A percentile compares a stretch with the other conserved stretches of the same genome.
phyloP scores from a whole-genome alignment of 2,329 filamentous ascomycete genomes.

The Xylariaceae sp. region DNA sequence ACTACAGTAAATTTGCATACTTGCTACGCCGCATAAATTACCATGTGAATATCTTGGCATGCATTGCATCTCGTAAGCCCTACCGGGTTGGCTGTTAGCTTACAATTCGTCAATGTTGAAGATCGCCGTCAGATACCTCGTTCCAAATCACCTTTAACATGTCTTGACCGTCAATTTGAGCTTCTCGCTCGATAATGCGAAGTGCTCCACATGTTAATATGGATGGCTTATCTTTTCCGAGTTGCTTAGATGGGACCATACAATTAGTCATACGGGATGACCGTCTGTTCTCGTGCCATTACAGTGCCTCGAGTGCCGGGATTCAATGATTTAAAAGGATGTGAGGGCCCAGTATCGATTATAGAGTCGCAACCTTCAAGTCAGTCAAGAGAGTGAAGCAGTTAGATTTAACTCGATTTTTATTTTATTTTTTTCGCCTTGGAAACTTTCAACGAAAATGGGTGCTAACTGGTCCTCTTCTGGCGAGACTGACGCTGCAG shows the following conservation, averaged over 20 bases:
- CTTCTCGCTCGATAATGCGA: background rate
- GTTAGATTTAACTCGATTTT: background rate
- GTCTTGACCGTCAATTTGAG: background rate
- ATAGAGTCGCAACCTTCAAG: background rate
- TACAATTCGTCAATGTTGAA: background rate
- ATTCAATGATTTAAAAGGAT: slow-evolving; percentile 11
- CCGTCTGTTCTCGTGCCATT: background rate
- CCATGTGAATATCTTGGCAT: background rate
- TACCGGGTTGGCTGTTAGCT: slow-evolving; percentile 1
- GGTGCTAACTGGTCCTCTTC: slow-evolving; percentile 21
- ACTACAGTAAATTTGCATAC: too few relatives aligned
- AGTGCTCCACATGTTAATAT: slow-evolving; percentile 7
- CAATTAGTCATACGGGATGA: slow-evolving; percentile 14
- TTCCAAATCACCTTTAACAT: background rate
- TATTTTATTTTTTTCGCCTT: background rate
- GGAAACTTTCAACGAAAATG: slow-evolving; percentile 12
- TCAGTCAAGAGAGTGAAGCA: background rate
- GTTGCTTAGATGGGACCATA: slow-evolving; percentile 1
- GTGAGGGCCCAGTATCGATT: background rate
- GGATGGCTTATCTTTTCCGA: slow-evolving; percentile 2
- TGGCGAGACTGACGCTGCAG: background rate
- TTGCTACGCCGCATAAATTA: too few relatives aligned
- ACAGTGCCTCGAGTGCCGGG: background rate
- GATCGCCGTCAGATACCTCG: background rate
- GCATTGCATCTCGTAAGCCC: background rate